Conservation (phyloP, 1,139 yeast species). For the Yamadazyma conglobata region DNA sequence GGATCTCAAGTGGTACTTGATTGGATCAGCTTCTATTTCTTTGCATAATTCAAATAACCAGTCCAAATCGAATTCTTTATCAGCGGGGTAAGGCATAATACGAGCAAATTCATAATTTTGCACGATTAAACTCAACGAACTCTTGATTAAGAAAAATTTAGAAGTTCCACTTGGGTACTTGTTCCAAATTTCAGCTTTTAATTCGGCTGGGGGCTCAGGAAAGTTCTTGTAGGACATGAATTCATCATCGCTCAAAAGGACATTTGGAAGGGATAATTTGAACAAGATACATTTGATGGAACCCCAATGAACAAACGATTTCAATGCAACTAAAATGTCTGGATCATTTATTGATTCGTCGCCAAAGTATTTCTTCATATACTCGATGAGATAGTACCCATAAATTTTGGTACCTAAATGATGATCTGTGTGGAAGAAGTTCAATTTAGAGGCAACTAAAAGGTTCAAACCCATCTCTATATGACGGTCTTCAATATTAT, state of each 20-base stretch:
- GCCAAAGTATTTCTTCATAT: slow-evolving; percentile 41
- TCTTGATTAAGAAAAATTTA: slow-evolving; percentile 42
- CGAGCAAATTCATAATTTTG: slow-evolving; percentile 23
- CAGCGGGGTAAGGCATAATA: slow-evolving; percentile 23
- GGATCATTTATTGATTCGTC: slow-evolving; percentile 36
- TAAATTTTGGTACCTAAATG: slow-evolving; percentile 50
- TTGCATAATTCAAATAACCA: slow-evolving; percentile 43
- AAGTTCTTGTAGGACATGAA: slow-evolving; percentile 31
- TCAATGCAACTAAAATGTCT: slow-evolving; percentile 46
- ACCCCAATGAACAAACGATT: slow-evolving; percentile 58
- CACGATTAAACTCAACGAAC: slow-evolving; percentile 21
- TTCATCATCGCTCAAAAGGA: slow-evolving; percentile 30
- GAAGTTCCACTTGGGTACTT: slow-evolving; percentile 57
- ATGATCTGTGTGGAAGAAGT: slow-evolving; percentile 57
- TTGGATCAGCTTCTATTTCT: slow-evolving; percentile 46
- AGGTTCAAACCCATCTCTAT: slow-evolving; percentile 42
- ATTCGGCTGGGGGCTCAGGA: slow-evolving; percentile 42
- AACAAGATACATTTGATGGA: slow-evolving; percentile 47
- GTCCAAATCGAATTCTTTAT: slow-evolving; percentile 23
- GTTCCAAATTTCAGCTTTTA: slow-evolving; percentile 38
- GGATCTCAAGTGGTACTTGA: slow-evolving; percentile 48
- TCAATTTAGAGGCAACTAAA: slow-evolving; percentile 46
- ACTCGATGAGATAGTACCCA: slow-evolving; percentile 41
- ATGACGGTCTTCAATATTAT: slow-evolving; percentile 27
- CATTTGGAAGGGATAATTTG: slow-evolving; percentile 40